Base-by-base conservation (phyloP, 768 basidiomycete genomes). In the Leucocoprinus sp. region DNA sequence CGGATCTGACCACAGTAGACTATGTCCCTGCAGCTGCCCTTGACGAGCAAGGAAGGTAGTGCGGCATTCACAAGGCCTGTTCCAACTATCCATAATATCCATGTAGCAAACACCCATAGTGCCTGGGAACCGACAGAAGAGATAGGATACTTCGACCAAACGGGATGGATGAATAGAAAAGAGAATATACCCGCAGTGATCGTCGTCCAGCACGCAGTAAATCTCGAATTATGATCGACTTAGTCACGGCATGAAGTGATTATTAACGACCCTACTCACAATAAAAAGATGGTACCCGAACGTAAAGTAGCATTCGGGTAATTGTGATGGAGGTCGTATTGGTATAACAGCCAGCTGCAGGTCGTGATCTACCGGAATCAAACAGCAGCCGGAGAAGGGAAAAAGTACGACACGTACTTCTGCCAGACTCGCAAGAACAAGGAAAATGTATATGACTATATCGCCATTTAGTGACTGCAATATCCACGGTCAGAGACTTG, bases 51-150 rank as follows among this genome's bases (percentile, higher is more conserved):
- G 8, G 56, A 60, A 2, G 78, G 75, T 18, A 75, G 55, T 5
- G 76, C 67, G 28, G 64, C 64, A 50, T 77, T 76, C 37, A 81
- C 55, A 18, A 74, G 58, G 0, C 70, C 72, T 3, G 77, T 68
- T 34, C 76, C 75, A 11, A 77, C 63, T 15, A 80, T 65, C 81
- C 80, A 83, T 37, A 80, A 62, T 14, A 74, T 53, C 77, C 76
- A 80, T 11, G 80, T 80, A 1, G 72, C 48, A 22, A 79, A 59
- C 3, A 74, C 59, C 81, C 81, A 82, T 34, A 80, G 60, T 9
- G 67, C 68, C 53, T 82, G 81, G 0, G 76, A 66, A 6, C 79
- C 78, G 29, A 82, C 61, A 9, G 80, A 81, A 8, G 73, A 66
- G 12, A 79, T 50, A 3, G 74, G 67, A 45, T 71, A 69, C 47